Conservation (phyloP, 352 stramenopile species). For the Globisporangium apiculatum region DNA sequence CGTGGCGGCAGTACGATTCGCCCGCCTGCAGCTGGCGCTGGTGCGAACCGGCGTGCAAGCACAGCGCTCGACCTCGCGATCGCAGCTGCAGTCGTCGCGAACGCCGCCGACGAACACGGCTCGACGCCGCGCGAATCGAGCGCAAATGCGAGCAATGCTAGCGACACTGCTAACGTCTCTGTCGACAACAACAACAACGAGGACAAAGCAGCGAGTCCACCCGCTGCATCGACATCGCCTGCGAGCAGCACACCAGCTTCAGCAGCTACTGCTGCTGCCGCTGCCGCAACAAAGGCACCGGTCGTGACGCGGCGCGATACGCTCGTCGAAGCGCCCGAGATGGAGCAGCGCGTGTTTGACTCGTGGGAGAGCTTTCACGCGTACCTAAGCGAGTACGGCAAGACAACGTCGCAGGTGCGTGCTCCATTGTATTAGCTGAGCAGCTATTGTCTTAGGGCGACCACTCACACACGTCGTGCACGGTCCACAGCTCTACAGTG, state of each 20-base stretch:
- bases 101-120: not conserved
- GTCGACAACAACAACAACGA: not conserved
- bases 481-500: slow-evolving; percentile 18
- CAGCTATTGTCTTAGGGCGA: too few relatives aligned
- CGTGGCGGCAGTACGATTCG: too few relatives aligned
- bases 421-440: not conserved
- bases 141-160: not conserved
- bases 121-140: not conserved
- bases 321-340: slow-evolving; percentile 13
- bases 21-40: not conserved
- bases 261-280: not conserved
- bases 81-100: not conserved
- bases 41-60: not conserved
- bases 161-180: not conserved
- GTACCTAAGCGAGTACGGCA: slow-evolving; percentile 14
- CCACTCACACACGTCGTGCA: too few relatives aligned
- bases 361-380: slow-evolving; percentile 24
- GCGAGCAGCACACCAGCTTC: not conserved
- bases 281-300: not conserved
- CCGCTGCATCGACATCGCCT: not conserved
- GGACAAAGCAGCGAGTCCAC: not conserved
- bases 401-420: slow-evolving; percentile 17
- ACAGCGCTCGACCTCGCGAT: not conserved
- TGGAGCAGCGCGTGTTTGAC: slow-evolving; percentile 17
- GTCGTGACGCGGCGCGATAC: slow-evolving; percentile 15